Conservation (phyloP, 164 flowering plant species). For the Magnolia kwangsiensis region DNA sequence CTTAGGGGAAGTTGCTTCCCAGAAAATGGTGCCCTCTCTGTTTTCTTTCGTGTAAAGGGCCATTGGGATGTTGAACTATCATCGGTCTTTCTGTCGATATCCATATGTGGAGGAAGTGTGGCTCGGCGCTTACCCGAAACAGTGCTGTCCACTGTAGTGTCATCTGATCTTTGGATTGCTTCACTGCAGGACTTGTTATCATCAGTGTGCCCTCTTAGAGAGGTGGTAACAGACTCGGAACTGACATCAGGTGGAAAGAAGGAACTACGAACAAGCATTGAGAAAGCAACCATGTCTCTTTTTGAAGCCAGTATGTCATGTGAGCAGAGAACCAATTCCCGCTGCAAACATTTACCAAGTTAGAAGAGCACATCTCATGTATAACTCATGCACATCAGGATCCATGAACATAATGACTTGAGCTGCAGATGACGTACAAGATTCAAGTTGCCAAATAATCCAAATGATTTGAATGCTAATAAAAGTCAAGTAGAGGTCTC, state of each 20-base stretch:
- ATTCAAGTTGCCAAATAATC: not conserved
- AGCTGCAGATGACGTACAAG: slow-evolving; percentile 40
- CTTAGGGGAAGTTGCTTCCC: slow-evolving; percentile 80
- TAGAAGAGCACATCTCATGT: not conserved
- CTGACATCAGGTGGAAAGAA: slow-evolving; percentile 66
- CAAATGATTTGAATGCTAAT: not conserved
- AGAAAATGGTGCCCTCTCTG: slow-evolving; percentile 39
- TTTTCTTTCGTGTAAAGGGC: slow-evolving; percentile 29
- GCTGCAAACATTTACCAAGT: slow-evolving; percentile 44
- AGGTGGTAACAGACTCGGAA: slow-evolving; percentile 97
- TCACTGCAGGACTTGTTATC: slow-evolving; percentile 62
- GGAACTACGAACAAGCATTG: slow-evolving; percentile 50
- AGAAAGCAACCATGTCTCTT: slow-evolving; percentile 59
- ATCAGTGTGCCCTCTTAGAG: slow-evolving; percentile 58
- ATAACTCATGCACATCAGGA: no score
- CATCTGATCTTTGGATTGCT: slow-evolving; percentile 82
- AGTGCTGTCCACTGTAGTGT: slow-evolving; percentile 66
- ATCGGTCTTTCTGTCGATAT: slow-evolving; percentile 60
- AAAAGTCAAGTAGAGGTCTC: not conserved
- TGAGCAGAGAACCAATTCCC: slow-evolving; percentile 81
- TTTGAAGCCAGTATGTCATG: slow-evolving; percentile 73
- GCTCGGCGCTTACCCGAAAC: slow-evolving; percentile 52
- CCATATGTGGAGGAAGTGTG: slow-evolving; percentile 45
- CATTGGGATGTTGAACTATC: slow-evolving; percentile 59
- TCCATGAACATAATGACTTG: no score